phyloP scores from a whole-genome alignment of 2,329 filamentous ascomycete species.

The Coniochaeta sp. region DNA sequence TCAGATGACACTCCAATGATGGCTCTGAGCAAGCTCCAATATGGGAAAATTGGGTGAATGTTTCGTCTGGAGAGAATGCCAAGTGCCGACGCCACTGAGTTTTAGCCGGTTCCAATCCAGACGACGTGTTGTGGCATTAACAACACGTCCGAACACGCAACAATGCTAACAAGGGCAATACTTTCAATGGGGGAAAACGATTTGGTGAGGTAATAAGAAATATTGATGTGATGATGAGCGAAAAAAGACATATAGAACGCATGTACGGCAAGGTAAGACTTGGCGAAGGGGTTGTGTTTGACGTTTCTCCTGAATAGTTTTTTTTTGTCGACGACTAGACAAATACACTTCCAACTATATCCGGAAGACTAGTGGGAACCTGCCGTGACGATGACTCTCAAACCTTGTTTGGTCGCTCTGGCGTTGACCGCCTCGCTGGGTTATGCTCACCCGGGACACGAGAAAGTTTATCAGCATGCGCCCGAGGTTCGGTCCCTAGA shows the following conservation, averaged over 20 bases:
- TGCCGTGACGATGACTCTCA: slow-evolving; percentile 14
- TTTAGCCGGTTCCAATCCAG: slow-evolving; percentile 2
- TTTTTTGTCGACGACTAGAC: neutral
- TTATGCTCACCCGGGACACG: slow-evolving; percentile 18
- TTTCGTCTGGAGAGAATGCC: slow-evolving; percentile 2
- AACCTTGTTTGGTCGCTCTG: slow-evolving; percentile 11
- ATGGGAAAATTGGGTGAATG: neutral
- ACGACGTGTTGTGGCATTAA: neutral
- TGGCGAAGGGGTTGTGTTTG: neutral
- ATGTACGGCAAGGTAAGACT: neutral
- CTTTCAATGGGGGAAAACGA: neutral
- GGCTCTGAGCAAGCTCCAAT: neutral
- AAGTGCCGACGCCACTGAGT: neutral
- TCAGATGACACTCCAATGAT: neutral
- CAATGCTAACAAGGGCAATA: neutral
- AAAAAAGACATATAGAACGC: neutral
- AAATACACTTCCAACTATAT: neutral
- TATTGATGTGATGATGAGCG: neutral
- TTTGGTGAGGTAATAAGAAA: neutral
- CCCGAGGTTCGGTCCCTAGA: slow-evolving; percentile 18
- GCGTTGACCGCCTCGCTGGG: slow-evolving; percentile 16
- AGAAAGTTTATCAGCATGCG: slow-evolving; percentile 15
- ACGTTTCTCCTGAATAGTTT: neutral
- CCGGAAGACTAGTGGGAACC: neutral
- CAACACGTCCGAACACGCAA: neutral